Base-by-base conservation (phyloP, 2,329 filamentous ascomycete species). In the Coniochaeta sp. region DNA sequence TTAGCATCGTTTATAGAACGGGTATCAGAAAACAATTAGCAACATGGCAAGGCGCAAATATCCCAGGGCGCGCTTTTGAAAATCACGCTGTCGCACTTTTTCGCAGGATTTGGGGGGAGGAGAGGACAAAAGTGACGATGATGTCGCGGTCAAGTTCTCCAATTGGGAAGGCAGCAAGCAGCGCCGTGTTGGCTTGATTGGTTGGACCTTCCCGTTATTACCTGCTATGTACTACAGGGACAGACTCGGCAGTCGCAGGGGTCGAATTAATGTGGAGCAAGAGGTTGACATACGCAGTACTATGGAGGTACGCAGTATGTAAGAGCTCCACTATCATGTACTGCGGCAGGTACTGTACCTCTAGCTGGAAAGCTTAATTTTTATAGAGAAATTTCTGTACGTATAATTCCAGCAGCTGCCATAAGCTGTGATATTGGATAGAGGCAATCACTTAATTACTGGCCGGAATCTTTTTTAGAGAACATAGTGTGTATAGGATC, bases 131-230 rank as follows among this genome's bases (percentile, higher is more conserved):
- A n/a, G 32, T 38, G 54, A 56, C 54, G 54, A 56, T 56, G 54
- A 36, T 56, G 54, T 56, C 54, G 54, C 54, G 47, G 47, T 52
- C 47, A 30, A 52, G 47, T 16, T 52, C 47, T 52, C 47, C 47
- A 52, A 52, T 30, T 52, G 47, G 47, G 47, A 52, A 52, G 47
- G 47, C 47, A n/a, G 24, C 2, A 28, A 9, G 16, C 3, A 30
- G 30, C n/a, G 47, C 5, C 26, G 26, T 52, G 22, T 4, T n/a
- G n/a, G n/a, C n/a, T n/a, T n/a, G 14, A 52, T 52, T 52, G 47
- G 47, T 22, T 22, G 47, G 26, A 52, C 47, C 47, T 52, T 52
- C 47, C 47, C 47, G 47, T n/a, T n/a, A n/a, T n/a, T n/a, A n/a
- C n/a, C n/a, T n/a, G n/a, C n/a, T n/a, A n/a, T n/a, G n/a, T n/a